phyloP scores from a whole-genome alignment of 1,139 yeast species.

The Pneumocystis carinii region DNA sequence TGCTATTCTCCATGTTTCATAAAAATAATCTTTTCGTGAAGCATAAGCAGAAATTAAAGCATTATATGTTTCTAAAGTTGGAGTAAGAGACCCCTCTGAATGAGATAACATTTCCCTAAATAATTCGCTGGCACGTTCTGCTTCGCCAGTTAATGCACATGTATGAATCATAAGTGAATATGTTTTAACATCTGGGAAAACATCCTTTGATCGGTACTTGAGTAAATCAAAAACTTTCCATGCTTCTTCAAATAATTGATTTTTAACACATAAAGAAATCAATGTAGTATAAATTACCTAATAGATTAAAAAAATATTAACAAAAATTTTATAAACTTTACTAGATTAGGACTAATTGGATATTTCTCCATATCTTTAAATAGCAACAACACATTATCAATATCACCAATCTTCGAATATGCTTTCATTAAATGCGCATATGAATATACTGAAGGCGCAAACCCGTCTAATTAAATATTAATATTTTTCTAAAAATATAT shows the following conservation, averaged over 20 bases:
- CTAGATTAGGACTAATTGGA: conserved; percentile 10
- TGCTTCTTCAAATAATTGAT: conserved; percentile 5
- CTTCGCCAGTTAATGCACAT: conserved; percentile 6
- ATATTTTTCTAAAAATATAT: background rate
- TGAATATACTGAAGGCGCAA: conserved; percentile 8
- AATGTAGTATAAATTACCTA: conserved; percentile 6
- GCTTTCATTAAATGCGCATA: conserved; percentile 12
- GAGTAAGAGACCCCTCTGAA: conserved; percentile 2
- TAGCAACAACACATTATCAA: conserved; percentile 4
- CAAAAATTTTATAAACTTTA: background rate
- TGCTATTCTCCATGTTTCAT: conserved; percentile 10
- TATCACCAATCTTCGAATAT: conserved; percentile 2
- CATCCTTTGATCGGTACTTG: conserved; percentile 5
- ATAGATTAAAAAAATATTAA: background rate
- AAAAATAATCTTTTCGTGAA: conserved; percentile 9
- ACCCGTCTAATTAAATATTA: conserved; percentile 1
- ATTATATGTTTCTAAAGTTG: conserved; percentile 9
- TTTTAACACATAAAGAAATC: conserved; percentile 8
- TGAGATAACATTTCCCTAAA: conserved; percentile 8
- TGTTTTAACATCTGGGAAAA: conserved; percentile 11
- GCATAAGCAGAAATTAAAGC: conserved; percentile 10
- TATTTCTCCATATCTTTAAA: conserved; percentile 9
- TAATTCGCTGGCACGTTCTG: conserved; percentile 11
- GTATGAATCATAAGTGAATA: conserved; percentile 11
- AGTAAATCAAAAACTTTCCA: conserved; percentile 7